Base-by-base conservation (phyloP, 2,329 filamentous ascomycete genomes). In the Ophidiomyces ophidiicola region DNA sequence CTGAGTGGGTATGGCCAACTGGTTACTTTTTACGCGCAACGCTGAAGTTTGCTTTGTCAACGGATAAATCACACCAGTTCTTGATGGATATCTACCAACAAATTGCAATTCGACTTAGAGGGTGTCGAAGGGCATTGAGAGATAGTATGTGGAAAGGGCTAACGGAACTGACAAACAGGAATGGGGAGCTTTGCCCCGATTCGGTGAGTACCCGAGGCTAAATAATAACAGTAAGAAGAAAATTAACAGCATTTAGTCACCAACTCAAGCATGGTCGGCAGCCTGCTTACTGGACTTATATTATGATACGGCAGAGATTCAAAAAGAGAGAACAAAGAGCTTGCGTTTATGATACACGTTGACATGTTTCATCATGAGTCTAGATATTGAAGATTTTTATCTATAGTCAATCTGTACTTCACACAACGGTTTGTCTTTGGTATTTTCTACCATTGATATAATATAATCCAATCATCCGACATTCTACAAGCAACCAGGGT, bases 1-100 rank as follows among this genome's bases (percentile, higher is more conserved):
- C 90, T 0, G 90, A 98, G 60, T 98, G 90, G 90, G 66, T 94
- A 17, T 98, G 90, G 90, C 92, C 88, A 0, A 88, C 85, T 1
- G 90, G 90, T 3, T 98, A 86, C 68, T 98, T 94, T 70, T 69
- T 94, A 15, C 78, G 92, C 34, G 90, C 90, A 1, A 67, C 98
- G 48, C 71, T 98, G 46, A 82, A 86, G 59, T 96, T 96, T 53
- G 86, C 94, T 57, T 66, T 96, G 35, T 71, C 73, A 66, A 71
- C 86, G 20, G 72, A 84, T 34, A 70, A 71, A 46, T 74, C 70
- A 1, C 57, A 63, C 3, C 73, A 83, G 52, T 41, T 33, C n/a
- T 74, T 78, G 21, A 80, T 80, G 1, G 90, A 96, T 61, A 82
- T 82, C 3, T 94, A 94, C 68, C 88, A 96, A 66, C 90, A 96